Base-by-base conservation (phyloP, 2,329 filamentous ascomycete species). In the Acrodontium crateriforme region DNA sequence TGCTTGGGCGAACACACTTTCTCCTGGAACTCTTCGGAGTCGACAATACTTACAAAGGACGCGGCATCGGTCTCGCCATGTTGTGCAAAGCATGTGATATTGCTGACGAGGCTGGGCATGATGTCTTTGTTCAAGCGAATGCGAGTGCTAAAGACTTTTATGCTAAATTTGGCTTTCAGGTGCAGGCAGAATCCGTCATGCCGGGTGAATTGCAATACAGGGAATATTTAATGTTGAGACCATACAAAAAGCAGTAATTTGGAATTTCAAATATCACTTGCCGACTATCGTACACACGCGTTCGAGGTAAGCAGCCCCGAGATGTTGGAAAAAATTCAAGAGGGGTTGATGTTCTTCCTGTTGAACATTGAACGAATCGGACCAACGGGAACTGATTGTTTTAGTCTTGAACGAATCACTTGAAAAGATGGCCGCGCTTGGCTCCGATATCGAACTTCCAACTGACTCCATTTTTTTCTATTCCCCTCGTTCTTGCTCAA, bases 61-160 rank as follows among this genome's bases (percentile, higher is more conserved):
- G 15, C 2, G 34, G 37, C 1, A 21, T 46, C 12, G 43, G 42
- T 13, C 36, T 29, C 16, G 34, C 16, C 23, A 31, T 48, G 24
- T 16, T 47, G 22, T 19, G 28, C 16, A 28, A 21, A n/a, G 40
- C 39, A 13, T 41, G 38, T n/a, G 27, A 33, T 17, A 34, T 46
- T 10, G 42, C 35, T 8, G 44, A 47, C 34, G 21, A 29, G 6
- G 31, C 24, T 8, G 34, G 35, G 0, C 12, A 32, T 7, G 29
- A 32, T 17, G 32, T 29, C 14, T 47, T 45, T 27, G 42, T 47
- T 9, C 40, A 46, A 26, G 41, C 41, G 16, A 47, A 44, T 29
- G 39, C 16, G 16, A 35, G 26, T 12, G 37, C 39, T 14, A 22
- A 11, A 18, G 27, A 18, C 1, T 28, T 41, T 9, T 41, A 41